Conservation (phyloP, 129 eudicot genomes). For the Arctium minus region DNA sequence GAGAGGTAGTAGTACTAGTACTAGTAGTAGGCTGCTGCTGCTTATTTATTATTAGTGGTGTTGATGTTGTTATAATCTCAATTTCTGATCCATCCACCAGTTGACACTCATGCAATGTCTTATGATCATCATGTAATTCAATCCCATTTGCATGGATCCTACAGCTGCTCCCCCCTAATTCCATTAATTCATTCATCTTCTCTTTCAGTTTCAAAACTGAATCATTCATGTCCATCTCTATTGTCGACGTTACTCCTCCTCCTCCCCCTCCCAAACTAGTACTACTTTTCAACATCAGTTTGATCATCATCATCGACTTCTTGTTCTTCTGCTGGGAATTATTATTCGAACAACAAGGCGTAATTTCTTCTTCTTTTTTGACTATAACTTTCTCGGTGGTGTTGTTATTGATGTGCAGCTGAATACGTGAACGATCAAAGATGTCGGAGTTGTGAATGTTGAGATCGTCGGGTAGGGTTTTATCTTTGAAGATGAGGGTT, state of each 20-base stretch:
- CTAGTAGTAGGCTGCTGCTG: background rate
- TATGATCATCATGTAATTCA: conserved; percentile 48
- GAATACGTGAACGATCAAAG: conserved; percentile 47
- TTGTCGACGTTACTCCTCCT: background rate
- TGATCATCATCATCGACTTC: conserved; percentile 18
- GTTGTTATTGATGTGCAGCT: conserved; percentile 33
- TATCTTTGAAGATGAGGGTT: conserved; percentile 56
- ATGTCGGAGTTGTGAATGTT: conserved; percentile 52
- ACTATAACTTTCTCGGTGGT: background rate
- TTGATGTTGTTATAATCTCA: conserved; percentile 22
- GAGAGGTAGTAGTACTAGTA: too few species aligned
- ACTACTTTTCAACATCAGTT: conserved; percentile 27
- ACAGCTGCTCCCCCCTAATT: background rate
- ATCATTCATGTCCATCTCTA: conserved; percentile 44
- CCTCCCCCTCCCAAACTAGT: background rate
- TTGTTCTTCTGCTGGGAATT: conserved; percentile 3
- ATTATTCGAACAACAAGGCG: conserved; percentile 13
- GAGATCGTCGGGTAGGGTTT: conserved; percentile 51
- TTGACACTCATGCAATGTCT: conserved; percentile 37
- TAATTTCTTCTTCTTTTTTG: conserved; percentile 19
- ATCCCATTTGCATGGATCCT: conserved; percentile 40
- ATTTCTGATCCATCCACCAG: conserved; percentile 51
- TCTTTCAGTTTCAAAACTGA: conserved; percentile 45
- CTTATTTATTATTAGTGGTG: background rate
- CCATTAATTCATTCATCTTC: conserved; percentile 33